Evolutionary conservation across 257 asterid species (phyloP).

Genomic region (Gentiana dahurica): DNA sequence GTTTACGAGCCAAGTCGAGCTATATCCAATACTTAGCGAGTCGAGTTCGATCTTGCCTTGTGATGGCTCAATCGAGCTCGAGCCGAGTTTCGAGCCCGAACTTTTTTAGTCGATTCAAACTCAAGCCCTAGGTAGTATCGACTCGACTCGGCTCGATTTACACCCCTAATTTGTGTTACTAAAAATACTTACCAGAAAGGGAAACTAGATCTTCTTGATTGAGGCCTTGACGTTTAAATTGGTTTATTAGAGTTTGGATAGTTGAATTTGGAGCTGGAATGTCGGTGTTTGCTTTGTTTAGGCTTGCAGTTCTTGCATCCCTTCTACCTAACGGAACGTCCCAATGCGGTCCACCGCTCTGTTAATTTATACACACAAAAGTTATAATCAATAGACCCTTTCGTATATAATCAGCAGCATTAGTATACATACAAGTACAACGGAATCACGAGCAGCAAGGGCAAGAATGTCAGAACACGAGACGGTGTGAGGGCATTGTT

Average conservation of each 20-base stretch:
- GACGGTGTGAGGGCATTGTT: conserved; percentile 67
- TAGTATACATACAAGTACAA: conserved; percentile 31
- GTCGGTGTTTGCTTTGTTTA: conserved; percentile 34
- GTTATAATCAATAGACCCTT: not conserved
- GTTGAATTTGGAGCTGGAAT: conserved; percentile 79
- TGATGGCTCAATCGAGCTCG: no score
- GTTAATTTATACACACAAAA: not conserved
- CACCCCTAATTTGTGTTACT: not conserved
- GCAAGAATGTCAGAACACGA: conserved; percentile 77
- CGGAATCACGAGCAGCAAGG: conserved; percentile 66
- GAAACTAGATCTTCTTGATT: conserved; percentile 60
- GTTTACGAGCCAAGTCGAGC: no score
- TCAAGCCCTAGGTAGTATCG: not conserved
- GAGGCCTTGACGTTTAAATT: conserved; percentile 57
- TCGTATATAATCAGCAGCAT: not conserved
- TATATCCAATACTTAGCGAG: no score
- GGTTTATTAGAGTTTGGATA: conserved; percentile 37
- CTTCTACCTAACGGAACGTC: conserved; percentile 75
- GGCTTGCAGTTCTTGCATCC: conserved; percentile 56
- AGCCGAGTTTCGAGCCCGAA: no score
- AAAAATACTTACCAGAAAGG: conserved; percentile 40
- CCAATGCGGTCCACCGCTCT: conserved; percentile 93
- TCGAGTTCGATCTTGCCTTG: no score
- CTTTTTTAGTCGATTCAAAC: no score
- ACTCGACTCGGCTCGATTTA: not conserved